A percentile compares a stretch with the other conserved stretches of the same genome.
Conservation (phyloP, 768 basidiomycete species). For the Amanita rimosa region DNA sequence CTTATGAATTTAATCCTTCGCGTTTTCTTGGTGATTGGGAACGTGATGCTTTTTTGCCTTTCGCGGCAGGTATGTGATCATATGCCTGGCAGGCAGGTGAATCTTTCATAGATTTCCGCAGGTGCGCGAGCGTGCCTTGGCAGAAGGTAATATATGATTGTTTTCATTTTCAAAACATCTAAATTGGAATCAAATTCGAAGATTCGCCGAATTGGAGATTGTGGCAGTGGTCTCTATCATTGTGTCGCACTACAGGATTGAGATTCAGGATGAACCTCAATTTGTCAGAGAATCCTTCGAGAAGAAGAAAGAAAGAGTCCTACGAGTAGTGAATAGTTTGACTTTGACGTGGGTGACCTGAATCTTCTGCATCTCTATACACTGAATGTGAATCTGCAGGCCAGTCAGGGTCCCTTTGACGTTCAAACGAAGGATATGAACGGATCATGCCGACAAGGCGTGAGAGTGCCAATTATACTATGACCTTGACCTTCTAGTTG, state of each 20-base stretch:
- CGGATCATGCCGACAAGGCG: neutral
- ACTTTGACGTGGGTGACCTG: conserved; percentile 31
- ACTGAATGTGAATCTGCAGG: conserved; percentile 9
- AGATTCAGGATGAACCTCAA: conserved; percentile 37
- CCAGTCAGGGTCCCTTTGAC: conserved; percentile 21
- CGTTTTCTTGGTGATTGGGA: conserved; percentile 45
- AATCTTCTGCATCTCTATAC: neutral
- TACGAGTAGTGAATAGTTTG: conserved; percentile 22
- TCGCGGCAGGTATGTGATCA: conserved; percentile 28
- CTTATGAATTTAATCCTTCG: conserved; percentile 30
- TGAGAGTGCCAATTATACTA: no score
- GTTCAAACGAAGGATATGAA: conserved; percentile 18
- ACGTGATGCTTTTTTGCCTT: conserved; percentile 43
- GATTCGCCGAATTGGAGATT: conserved; percentile 42
- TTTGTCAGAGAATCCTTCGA: conserved; percentile 36
- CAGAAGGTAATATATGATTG: conserved; percentile 20
- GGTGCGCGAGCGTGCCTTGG: conserved; percentile 36
- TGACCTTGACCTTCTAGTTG: no score
- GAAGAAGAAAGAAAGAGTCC: conserved; percentile 29
- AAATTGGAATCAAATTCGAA: conserved; percentile 9
- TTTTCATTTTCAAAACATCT: neutral
- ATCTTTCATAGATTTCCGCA: conserved; percentile 7
- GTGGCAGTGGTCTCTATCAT: conserved; percentile 40
- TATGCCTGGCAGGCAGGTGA: neutral
- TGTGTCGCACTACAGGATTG: conserved; percentile 32